Conservation (phyloP, 768 basidiomycete genomes). For the Boletus edulis region DNA sequence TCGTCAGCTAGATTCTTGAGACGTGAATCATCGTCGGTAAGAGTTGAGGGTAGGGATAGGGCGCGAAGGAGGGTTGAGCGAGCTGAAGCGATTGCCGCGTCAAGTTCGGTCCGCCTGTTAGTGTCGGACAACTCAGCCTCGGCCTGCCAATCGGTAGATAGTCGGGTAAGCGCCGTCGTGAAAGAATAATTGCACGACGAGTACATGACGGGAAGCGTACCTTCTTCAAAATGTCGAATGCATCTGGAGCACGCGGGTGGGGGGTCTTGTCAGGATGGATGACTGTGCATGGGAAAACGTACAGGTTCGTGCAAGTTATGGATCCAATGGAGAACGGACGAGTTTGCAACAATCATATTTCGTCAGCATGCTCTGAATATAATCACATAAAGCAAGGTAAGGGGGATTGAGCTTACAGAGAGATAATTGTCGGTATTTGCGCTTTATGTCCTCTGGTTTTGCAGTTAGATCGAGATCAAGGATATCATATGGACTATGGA, state of each 20-base stretch:
- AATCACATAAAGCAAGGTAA: not conserved
- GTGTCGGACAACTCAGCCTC: slow-evolving; percentile 81
- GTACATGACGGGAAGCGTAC: slow-evolving; percentile 34
- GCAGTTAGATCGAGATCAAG: slow-evolving; percentile 73
- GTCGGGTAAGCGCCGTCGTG: not conserved
- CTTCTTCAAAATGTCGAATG: slow-evolving; percentile 93
- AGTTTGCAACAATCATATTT: slow-evolving; percentile 5
- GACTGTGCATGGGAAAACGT: slow-evolving; percentile 57
- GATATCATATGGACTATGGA: slow-evolving; percentile 87
- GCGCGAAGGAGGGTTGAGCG: slow-evolving; percentile 65
- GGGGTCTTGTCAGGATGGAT: slow-evolving; percentile 99
- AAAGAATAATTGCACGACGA: not conserved
- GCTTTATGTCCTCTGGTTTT: slow-evolving; percentile 84
- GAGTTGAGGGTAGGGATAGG: slow-evolving; percentile 58
- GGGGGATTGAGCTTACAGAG: slow-evolving; percentile 56
- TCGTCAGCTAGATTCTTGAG: slow-evolving; percentile 45
- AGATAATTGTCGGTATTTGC: slow-evolving; percentile 81
- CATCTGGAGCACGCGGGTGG: slow-evolving; percentile 85
- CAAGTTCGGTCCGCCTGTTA: slow-evolving; percentile 75
- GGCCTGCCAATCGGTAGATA: slow-evolving; percentile 47
- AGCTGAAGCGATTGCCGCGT: slow-evolving; percentile 75
- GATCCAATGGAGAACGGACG: not conserved
- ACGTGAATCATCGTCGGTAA: slow-evolving; percentile 55
- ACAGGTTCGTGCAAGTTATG: slow-evolving; percentile 23
- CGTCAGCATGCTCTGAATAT: slow-evolving; percentile 22